Evolutionary conservation across 2,329 filamentous ascomycete species (phyloP), one percentile per base, ranked within the genome.

Genomic region (Apiospora phragmitis): DNA sequence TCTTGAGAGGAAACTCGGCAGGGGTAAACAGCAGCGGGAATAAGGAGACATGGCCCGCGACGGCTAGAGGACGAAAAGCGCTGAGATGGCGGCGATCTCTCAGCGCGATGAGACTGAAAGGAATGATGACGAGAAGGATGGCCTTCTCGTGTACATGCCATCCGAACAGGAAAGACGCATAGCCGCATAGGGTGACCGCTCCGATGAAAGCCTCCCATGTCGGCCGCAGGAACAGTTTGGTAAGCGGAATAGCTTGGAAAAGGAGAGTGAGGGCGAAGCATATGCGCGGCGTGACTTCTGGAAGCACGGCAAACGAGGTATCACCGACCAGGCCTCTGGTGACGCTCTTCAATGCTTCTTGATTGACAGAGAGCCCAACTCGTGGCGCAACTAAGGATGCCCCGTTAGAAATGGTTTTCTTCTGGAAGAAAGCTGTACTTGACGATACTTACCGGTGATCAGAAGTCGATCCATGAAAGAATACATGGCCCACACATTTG

Each of bases 131-230:
- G 26, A 98, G 89, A 29, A 99, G 88, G 70, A 99, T 93, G 1
- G 96, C 96, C 82, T 99, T 99, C 80, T 99, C 96, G 77, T 99
- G 96, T 11, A 99, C 96, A 79, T 99, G 96, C 94, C 95, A 99
- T 70, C 96, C 95, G 76, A 98, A 98, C 12, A 99, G 87, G 83
- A 99, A 99, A 0, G 95, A 98, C 0, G 95, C 93, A 79, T 98
- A 99, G 71, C 94, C 96, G 78, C 96, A 98, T 21, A 98, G 89
- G 0, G 95, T 98, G 62, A 97, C 89, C 0, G 94, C 92, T 4
- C 94, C 94, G 55, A 98, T 88, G 79, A 99, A 98, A 70, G 89
- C 92, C 73, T 97, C 93, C 93, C 94, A 97, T 0, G 90, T 94
- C 2, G 94, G 94, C 68, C 88, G 86, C 65, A 89, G 78, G 83